phyloP scores from a whole-genome alignment of 2,329 filamentous ascomycete species.

The Trichoderma oligosporum region DNA sequence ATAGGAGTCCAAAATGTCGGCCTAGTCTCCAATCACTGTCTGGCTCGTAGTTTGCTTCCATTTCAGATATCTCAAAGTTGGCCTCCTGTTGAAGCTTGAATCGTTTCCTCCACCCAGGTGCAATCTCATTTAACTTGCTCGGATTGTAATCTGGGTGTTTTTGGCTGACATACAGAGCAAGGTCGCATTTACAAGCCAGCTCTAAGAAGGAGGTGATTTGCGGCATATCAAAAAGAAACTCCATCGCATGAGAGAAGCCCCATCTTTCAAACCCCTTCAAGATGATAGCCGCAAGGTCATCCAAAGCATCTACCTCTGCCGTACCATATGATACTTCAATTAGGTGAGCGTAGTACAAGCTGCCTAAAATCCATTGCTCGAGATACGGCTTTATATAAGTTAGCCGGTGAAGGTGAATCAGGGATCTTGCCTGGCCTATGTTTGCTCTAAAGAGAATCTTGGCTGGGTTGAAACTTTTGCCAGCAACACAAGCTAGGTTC shows the following conservation, averaged over 20 bases:
- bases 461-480: background rate
- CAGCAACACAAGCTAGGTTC: background rate
- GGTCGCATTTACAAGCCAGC: slow-evolving; percentile 5
- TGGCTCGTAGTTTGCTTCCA: background rate
- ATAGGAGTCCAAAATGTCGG: background rate
- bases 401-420: slow-evolving; percentile 1
- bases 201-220: background rate
- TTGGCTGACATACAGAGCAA: background rate
- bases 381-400: slow-evolving; percentile 1
- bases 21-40: background rate
- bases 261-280: background rate
- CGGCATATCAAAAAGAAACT: background rate
- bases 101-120: background rate
- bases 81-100: background rate
- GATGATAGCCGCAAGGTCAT: slow-evolving; percentile 4
- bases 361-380: slow-evolving; percentile 5
- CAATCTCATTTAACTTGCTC: background rate
- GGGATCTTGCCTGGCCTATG: slow-evolving; percentile 1
- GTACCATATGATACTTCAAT: background rate
- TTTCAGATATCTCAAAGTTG: background rate
- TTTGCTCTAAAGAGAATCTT: background rate
- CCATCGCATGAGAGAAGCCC: slow-evolving; percentile 2
- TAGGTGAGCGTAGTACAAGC: slow-evolving; percentile 7
- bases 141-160: background rate
- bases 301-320: background rate